Base-by-base conservation (phyloP, 345 rosid species). In the Citrus sp. region DNA sequence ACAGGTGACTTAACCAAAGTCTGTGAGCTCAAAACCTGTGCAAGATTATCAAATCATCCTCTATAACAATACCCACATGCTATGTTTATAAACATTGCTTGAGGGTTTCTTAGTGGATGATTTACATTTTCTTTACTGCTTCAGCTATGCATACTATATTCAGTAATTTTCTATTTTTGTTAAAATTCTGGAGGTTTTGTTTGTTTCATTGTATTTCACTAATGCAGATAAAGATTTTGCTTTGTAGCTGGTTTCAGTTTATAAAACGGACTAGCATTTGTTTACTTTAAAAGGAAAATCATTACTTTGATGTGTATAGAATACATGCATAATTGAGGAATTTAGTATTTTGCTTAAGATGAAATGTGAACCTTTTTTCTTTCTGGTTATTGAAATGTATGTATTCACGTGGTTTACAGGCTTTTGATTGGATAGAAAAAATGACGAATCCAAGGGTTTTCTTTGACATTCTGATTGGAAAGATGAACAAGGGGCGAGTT, bases 1-100 rank as follows among this genome's bases (percentile, higher is more conserved):
- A 88, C 87, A 74, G 92, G 84, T 70, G 80, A 63, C 77, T 73
- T 46, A n/a, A 30, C 22, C 14, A 60, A 9, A 83, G 83, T 82
- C 95, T 84, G 84, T 56, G 88, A 87, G 93, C 97, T 94, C 97
- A 94, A 91, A 82, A 85, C 38, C 76, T 94, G 97, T 94, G 98
- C 98, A 19, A 92, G 56, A 92, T 80, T 61, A n/a, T 63, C 46
- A 71, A 73, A 63, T 79, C 86, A 84, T 80, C 81, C 86, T 27
- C 77, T 67, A 65, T 34, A 35, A 12, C 32, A 62, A 38, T 24
- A 10, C 27, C 87, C 88, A 81, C 81, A 61, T 78, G 86, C 82
- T 81, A 70, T 78, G 74, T 61, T 2, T 35, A n/a, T 35, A 66
- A 5, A 28, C 68, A 59, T 74, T 82, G 72, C 77, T 74, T 65